Evolutionary conservation across 192 early-diverging fungal species (phyloP).

Genomic region (Entophlyctis luteolus): DNA sequence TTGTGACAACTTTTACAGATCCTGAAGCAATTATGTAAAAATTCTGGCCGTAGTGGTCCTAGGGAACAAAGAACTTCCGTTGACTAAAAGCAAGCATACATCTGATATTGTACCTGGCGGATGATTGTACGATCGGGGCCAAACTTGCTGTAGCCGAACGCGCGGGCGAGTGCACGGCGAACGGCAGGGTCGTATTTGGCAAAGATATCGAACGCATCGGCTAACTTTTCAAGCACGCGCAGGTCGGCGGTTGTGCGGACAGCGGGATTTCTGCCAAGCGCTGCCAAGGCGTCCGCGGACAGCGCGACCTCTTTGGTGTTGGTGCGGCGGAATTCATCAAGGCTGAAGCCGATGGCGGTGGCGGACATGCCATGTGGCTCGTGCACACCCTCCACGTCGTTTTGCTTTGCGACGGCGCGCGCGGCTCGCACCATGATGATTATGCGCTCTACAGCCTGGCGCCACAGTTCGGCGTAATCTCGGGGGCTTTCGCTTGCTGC

Average conservation of each 20-base stretch:
- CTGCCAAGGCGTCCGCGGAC: neutral
- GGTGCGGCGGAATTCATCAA: neutral
- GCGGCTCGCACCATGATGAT: too few species aligned
- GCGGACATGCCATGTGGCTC: neutral
- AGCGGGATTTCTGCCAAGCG: neutral
- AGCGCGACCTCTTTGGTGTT: neutral
- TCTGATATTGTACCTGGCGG: constrained; percentile 5
- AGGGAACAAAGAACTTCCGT: neutral
- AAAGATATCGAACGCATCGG: constrained; percentile 6
- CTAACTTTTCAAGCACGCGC: constrained; percentile 11
- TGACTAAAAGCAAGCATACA: neutral
- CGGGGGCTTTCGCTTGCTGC: too few species aligned
- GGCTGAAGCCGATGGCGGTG: neutral
- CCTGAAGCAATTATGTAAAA: constrained; percentile 28
- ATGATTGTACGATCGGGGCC: constrained; percentile 9
- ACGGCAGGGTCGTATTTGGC: constrained; percentile 23
- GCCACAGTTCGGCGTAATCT: too few species aligned
- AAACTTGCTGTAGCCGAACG: constrained; percentile 18
- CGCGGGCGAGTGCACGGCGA: constrained; percentile 13
- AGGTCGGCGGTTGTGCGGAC: constrained; percentile 3
- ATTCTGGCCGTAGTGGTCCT: constrained; percentile 25
- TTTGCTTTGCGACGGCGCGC: too few species aligned
- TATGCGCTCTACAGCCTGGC: too few species aligned
- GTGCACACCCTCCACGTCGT: neutral
- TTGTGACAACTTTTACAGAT: constrained; percentile 21